Percentiles rank a stretch among this genome's conserved stretches.
Evolutionary conservation across 768 basidiomycete species (phyloP).

Genomic region (Agaricus sinodeliciosus): DNA sequence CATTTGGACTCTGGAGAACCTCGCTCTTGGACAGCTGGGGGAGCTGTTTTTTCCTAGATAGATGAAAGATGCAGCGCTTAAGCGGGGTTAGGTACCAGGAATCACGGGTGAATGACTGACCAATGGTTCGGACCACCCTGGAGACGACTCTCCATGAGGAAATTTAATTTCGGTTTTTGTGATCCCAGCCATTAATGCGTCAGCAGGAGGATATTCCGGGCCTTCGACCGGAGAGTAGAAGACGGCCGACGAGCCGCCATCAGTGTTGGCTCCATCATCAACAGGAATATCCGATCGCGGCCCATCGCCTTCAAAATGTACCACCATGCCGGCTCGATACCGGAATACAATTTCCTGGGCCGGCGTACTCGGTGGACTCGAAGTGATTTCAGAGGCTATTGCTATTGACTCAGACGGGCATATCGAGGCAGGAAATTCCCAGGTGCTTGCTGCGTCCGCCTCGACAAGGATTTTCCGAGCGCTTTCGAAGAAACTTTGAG

Average conservation of each 20-base stretch:
- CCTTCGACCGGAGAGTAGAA: conserved; percentile 1
- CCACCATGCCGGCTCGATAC: conserved; percentile 30
- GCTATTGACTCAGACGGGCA: conserved; percentile 18
- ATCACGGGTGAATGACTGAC: conserved; percentile 24
- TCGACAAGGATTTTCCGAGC: conserved; percentile 9
- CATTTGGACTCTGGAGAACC: too few species aligned
- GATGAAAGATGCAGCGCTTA: neutral
- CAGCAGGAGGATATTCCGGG: neutral
- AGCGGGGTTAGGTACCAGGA: neutral
- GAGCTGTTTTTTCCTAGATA: conserved; percentile 22
- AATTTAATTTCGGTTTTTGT: conserved; percentile 1
- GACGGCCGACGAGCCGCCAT: neutral
- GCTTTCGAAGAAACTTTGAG: conserved; percentile 16
- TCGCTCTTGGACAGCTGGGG: conserved; percentile 27
- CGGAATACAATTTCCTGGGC: conserved; percentile 31
- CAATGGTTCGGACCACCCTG: conserved; percentile 27
- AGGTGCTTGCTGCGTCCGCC: conserved; percentile 26
- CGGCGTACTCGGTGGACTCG: conserved; percentile 24
- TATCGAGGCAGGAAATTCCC: conserved; percentile 28
- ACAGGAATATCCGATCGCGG: conserved; percentile 12
- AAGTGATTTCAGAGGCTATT: conserved; percentile 19
- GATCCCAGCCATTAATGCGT: neutral
- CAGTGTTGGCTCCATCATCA: conserved; percentile 5
- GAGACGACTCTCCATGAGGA: conserved; percentile 26
- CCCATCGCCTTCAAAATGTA: conserved; percentile 12